Evolutionary conservation across 2,329 filamentous ascomycete species (phyloP).

Genomic region (Coniochaeta prunicola): DNA sequence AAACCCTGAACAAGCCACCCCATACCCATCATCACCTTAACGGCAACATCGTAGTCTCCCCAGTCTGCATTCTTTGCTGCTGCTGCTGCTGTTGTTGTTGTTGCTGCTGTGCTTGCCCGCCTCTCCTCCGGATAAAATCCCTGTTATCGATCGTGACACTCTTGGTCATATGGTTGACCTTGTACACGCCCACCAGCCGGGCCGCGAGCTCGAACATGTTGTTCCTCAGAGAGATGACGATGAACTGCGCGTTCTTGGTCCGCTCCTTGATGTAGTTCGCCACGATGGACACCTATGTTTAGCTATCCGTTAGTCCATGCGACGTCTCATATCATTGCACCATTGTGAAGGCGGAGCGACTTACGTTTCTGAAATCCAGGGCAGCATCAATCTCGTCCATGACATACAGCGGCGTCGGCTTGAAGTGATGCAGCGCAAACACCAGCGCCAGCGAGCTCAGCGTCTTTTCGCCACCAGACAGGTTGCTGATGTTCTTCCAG

Average conservation of each 20-base stretch:
- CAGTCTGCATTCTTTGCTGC: not conserved
- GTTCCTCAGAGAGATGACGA: conserved; percentile 94
- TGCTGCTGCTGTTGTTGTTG: conserved; percentile 1
- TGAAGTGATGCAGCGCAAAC: conserved; percentile 97
- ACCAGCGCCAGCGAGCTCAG: conserved; percentile 86
- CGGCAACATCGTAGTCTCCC: not conserved
- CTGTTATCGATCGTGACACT: conserved; percentile 82
- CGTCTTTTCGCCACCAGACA: conserved; percentile 96
- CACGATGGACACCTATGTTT: conserved; percentile 78
- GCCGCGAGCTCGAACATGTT: conserved; percentile 99
- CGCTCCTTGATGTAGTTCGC: conserved; percentile 98
- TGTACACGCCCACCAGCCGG: conserved; percentile 93
- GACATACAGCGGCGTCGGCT: conserved; percentile 93
- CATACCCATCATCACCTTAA: not conserved
- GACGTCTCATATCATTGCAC: no score
- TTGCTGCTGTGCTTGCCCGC: conserved; percentile 18
- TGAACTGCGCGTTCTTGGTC: conserved; percentile 98
- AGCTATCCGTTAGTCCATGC: no score
- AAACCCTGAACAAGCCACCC: not conserved
- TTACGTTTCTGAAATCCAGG: conserved; percentile 93
- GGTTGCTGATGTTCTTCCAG: conserved; percentile 98
- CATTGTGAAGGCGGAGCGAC: no score
- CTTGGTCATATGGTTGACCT: conserved; percentile 98
- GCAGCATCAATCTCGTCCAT: conserved; percentile 99
- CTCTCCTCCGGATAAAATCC: conserved; percentile 56